Percentiles rank a stretch among this genome's conserved stretches.
Conservation (phyloP, 192 early-diverging fungal genomes). For the Chytriomyces sp. region DNA sequence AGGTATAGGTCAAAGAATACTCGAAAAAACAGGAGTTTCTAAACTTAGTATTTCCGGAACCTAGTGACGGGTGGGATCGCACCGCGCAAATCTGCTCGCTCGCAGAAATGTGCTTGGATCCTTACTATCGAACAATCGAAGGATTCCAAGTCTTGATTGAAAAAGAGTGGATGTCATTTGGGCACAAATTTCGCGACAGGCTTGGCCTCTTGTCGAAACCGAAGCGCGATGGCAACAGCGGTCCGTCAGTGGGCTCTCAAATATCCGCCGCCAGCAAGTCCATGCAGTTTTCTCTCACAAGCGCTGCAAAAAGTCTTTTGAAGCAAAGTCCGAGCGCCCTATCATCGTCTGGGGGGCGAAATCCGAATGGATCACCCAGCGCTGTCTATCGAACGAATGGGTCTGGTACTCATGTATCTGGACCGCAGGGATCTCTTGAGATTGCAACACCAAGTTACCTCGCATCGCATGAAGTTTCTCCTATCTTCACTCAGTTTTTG, state of each 20-base stretch:
- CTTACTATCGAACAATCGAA: constrained; percentile 91
- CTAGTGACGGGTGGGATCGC: constrained; percentile 97
- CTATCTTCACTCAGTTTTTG: constrained; percentile 96
- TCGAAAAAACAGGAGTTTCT: not conserved
- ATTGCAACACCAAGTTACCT: constrained; percentile 44
- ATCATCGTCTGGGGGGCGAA: not conserved
- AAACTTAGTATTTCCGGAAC: not conserved
- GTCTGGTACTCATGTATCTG: not conserved
- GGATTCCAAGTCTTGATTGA: constrained; percentile 91
- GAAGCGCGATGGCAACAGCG: constrained; percentile 67
- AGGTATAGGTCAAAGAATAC: constrained; percentile 39
- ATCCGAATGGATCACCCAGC: not conserved
- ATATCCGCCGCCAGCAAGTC: constrained; percentile 51
- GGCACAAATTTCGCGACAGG: constrained; percentile 93
- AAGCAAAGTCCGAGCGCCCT: constrained; percentile 22
- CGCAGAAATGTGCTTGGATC: constrained; percentile 90
- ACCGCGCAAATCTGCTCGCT: constrained; percentile 92
- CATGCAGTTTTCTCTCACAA: constrained; percentile 46
- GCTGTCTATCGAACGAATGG: constrained; percentile 2
- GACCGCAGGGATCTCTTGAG: constrained; percentile 40
- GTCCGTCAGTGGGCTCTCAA: constrained; percentile 44
- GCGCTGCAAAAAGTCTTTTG: constrained; percentile 46
- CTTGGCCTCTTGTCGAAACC: constrained; percentile 77
- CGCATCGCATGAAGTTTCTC: constrained; percentile 76
- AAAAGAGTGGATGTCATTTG: constrained; percentile 98